These are phyloP conservation scores for Aspergillus egyptiacus DNA, from an alignment of 495 filamentous ascomycete genomes.

Conservation along the genomic window DNA sequence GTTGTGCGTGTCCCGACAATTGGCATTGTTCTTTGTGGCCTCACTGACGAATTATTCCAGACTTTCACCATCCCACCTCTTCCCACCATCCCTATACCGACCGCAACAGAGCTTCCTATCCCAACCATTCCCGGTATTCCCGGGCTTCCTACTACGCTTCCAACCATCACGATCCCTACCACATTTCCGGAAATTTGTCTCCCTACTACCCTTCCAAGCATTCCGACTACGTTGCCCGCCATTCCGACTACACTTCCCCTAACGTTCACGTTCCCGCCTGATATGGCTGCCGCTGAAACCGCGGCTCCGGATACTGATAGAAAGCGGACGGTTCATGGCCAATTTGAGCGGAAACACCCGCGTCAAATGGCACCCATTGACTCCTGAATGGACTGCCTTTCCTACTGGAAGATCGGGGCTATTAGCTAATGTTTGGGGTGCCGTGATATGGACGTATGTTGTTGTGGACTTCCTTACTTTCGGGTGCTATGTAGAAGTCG, in stretches of 20 bases:
- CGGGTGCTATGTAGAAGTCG: no score
- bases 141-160: not conserved
- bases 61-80: not conserved
- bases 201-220: not conserved
- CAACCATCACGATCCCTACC: not conserved
- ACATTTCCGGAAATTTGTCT: not conserved
- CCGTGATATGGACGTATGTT: no score
- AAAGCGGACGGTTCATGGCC: not conserved
- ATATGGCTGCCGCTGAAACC: not conserved
- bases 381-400: not conserved
- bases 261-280: not conserved
- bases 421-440: no score
- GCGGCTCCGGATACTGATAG: not conserved
- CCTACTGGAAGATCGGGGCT: no score
- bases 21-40: not conserved
- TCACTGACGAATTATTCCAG: not conserved
- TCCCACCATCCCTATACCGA: not conserved
- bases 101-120: not conserved
- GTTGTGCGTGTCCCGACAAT: not conserved
- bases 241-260: not conserved
- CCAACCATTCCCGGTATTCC: not conserved
- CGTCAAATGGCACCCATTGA: not conserved
- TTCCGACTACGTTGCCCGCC: no score
- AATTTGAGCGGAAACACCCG: constrained; percentile 1
- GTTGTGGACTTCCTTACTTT: no score